These are phyloP conservation scores for Cordyceps farinosa DNA, from an alignment of 2,329 filamentous ascomycete genomes.

Conservation along the genomic window DNA sequence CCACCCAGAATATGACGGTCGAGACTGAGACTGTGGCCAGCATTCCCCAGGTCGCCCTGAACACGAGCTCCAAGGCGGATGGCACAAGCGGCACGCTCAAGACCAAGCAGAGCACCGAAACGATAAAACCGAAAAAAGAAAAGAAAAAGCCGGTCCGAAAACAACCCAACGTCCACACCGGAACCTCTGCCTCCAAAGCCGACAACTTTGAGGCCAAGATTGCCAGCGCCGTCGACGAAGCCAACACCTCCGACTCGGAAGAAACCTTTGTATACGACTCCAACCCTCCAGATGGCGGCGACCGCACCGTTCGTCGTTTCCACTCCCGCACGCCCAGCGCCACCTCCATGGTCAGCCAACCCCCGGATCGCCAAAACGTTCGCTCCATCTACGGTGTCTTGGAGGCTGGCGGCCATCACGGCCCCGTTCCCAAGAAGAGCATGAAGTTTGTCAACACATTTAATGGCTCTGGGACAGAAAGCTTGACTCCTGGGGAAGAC, in stretches of 20 bases:
- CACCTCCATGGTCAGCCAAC: conserved; percentile 74
- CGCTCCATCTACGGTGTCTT: conserved; percentile 65
- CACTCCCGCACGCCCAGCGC: conserved; percentile 94
- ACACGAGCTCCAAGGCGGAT: conserved; percentile 59
- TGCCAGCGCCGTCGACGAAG: conserved; percentile 91
- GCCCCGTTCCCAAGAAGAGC: conserved; percentile 64
- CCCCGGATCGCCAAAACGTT: conserved; percentile 55
- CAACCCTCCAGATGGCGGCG: conserved; percentile 71
- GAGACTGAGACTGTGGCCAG: conserved; percentile 95
- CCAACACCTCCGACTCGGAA: conserved; percentile 93
- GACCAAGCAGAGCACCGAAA: conserved; percentile 88
- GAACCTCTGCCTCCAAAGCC: conserved; percentile 89
- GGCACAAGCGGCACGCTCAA: conserved; percentile 70
- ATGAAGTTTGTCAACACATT: conserved; percentile 94
- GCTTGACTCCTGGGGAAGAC: conserved; percentile 56
- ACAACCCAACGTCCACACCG: conserved; percentile 64
- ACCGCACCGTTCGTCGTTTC: conserved; percentile 64
- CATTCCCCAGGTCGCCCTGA: conserved; percentile 77
- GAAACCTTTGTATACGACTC: conserved; percentile 99
- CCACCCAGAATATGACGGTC: conserved; percentile 87
- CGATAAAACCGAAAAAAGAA: conserved; percentile 90
- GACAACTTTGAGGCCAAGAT: conserved; percentile 98
- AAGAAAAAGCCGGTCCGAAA: conserved; percentile 79
- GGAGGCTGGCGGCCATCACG: conserved; percentile 46
- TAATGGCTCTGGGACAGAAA: conserved; percentile 54